Conservation (phyloP, 2,329 filamentous ascomycete genomes). For the Fonsecaea nubica region DNA sequence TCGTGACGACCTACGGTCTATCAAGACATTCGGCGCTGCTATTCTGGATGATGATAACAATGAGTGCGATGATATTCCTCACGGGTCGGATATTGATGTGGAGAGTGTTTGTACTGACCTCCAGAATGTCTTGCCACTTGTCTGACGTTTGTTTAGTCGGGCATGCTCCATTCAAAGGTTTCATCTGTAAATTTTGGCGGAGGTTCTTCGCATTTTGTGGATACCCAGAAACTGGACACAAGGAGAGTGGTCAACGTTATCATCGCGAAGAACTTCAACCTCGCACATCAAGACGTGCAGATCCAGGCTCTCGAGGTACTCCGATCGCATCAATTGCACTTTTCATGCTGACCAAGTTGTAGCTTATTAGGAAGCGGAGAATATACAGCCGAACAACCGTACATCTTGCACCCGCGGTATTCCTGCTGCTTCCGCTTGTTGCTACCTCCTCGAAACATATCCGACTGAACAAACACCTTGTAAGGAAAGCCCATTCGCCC, state of each 20-base stretch:
- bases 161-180: constrained; percentile 25
- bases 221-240: constrained; percentile 50
- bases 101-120: constrained; percentile 14
- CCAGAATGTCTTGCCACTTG: not conserved
- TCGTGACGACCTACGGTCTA: constrained; percentile 73
- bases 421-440: constrained; percentile 80
- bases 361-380: constrained; percentile 80
- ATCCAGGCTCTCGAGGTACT: constrained; percentile 72
- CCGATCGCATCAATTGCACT: not conserved
- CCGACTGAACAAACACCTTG: constrained; percentile 52
- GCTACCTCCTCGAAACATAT: constrained; percentile 45
- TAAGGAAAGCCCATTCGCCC: constrained; percentile 34
- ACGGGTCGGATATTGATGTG: constrained; percentile 29
- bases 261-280: constrained; percentile 79
- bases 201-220: constrained; percentile 17
- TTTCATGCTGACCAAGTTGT: constrained; percentile 43
- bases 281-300: constrained; percentile 76
- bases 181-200: constrained; percentile 27
- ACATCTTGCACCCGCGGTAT: constrained; percentile 75
- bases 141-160: constrained; percentile 17
- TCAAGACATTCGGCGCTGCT: constrained; percentile 79
- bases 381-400: constrained; percentile 78
- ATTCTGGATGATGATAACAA: constrained; percentile 61
- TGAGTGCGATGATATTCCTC: constrained; percentile 18
- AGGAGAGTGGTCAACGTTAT: constrained; percentile 78